Percentiles rank a stretch among this genome's conserved stretches.
These are phyloP conservation scores for Penstemon eatonii DNA, from an alignment of 257 asterid species.

Conservation along the genomic window DNA sequence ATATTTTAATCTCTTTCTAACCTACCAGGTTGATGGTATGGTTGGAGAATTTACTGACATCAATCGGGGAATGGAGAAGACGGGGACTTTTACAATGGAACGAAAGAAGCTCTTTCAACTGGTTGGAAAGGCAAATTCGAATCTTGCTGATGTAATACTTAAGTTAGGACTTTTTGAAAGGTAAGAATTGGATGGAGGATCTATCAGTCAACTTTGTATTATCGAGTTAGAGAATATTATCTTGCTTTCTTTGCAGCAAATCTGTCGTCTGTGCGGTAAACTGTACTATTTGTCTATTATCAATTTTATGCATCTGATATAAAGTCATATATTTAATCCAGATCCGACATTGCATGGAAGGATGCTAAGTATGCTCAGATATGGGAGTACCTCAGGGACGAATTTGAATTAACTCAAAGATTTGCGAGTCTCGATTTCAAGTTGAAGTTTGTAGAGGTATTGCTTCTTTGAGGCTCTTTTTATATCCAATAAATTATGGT, in stretches of 20 bases:
- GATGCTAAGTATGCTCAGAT: constrained; percentile 98
- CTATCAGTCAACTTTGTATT: too few relatives aligned
- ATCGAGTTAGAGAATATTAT: too few relatives aligned
- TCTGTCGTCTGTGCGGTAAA: too few relatives aligned
- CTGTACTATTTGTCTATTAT: not conserved
- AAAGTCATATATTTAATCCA: constrained; percentile 23
- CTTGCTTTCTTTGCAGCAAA: too few relatives aligned
- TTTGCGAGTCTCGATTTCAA: constrained; percentile 95
- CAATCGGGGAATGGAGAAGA: constrained; percentile 93
- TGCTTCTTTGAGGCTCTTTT: constrained; percentile 1
- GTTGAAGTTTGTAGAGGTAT: constrained; percentile 95
- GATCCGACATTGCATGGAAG: constrained; percentile 89
- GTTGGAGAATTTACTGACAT: constrained; percentile 94
- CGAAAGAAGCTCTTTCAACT: constrained; percentile 92
- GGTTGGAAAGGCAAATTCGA: constrained; percentile 96
- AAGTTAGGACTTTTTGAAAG: constrained; percentile 98
- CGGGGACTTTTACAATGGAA: constrained; percentile 93
- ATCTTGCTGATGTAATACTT: constrained; percentile 95
- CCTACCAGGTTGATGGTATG: constrained; percentile 85
- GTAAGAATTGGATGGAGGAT: constrained; percentile 34
- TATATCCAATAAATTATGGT: not conserved
- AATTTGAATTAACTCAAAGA: constrained; percentile 92
- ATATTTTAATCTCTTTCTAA: constrained; percentile 8
- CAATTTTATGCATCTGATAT: constrained; percentile 16
- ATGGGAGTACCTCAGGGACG: constrained; percentile 98